Evolutionary conservation across 2,329 filamentous ascomycete species (phyloP).

Genomic region (Penicillium sumatraense): DNA sequence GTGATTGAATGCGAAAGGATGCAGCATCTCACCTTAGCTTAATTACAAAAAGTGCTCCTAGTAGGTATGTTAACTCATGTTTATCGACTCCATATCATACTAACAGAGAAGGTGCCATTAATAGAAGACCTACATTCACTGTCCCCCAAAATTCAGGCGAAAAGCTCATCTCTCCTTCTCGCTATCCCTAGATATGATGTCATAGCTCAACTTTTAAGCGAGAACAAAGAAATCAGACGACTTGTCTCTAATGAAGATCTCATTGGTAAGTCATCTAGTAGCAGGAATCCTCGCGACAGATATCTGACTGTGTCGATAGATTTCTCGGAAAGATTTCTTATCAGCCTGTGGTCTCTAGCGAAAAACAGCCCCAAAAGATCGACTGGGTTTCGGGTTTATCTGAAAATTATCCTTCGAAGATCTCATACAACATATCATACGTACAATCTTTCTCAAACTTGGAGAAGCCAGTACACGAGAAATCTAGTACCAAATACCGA

Average conservation of each 20-base stretch:
- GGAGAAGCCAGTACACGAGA: no score
- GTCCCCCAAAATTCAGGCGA: background rate
- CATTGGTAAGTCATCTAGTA: background rate
- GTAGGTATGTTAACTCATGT: background rate
- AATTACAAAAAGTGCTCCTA: background rate
- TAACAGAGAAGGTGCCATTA: background rate
- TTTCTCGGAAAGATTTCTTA: background rate
- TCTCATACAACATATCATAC: no score
- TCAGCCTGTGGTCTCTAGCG: background rate
- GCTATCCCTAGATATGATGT: background rate
- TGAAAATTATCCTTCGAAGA: background rate
- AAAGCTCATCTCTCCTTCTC: background rate
- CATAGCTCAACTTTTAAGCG: background rate
- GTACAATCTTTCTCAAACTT: no score
- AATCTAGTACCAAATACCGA: no score
- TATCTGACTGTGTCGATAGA: background rate
- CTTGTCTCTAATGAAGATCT: background rate
- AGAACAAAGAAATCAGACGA: background rate
- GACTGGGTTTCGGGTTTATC: background rate
- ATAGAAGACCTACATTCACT: background rate
- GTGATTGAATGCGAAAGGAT: background rate
- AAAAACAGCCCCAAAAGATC: background rate
- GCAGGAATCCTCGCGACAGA: background rate
- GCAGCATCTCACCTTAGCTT: background rate
- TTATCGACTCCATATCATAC: background rate